phyloP scores from a whole-genome alignment of 305 asterid genomes.

The Fraxinus albicans region DNA sequence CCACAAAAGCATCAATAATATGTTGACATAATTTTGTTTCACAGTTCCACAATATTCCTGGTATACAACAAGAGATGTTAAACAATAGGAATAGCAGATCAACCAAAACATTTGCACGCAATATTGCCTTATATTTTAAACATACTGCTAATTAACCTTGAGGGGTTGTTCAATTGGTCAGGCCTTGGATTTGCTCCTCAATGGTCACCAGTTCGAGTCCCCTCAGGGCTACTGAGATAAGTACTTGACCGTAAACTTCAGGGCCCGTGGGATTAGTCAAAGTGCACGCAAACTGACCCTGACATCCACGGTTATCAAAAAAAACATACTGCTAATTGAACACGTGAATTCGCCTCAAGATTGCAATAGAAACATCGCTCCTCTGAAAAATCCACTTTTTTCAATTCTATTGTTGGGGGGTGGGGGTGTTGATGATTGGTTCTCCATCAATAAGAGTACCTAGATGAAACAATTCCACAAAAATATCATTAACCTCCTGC shows the following conservation, averaged over 20 bases:
- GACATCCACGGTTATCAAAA: too few species aligned
- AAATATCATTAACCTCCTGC: constrained; percentile 20
- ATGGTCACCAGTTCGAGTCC: too few species aligned
- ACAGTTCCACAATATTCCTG: not conserved
- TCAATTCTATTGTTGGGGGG: constrained; percentile 50
- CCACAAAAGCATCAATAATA: constrained; percentile 85
- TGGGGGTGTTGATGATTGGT: constrained; percentile 74
- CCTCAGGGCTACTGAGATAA: too few species aligned
- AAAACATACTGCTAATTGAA: constrained; percentile 25
- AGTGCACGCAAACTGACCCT: too few species aligned
- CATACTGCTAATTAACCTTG: constrained; percentile 69
- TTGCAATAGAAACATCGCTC: constrained; percentile 80
- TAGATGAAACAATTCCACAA: constrained; percentile 29
- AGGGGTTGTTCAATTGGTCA: too few species aligned
- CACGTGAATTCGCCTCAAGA: constrained; percentile 91
- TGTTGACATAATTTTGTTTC: constrained; percentile 74
- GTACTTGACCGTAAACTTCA: too few species aligned
- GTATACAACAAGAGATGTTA: constrained; percentile 22
- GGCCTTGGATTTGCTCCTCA: too few species aligned
- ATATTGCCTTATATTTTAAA: constrained; percentile 20
- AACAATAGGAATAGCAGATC: constrained; percentile 15
- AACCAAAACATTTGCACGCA: constrained; percentile 16
- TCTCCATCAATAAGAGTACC: constrained; percentile 88
- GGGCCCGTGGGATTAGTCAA: too few species aligned
- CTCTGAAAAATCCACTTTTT: constrained; percentile 79